Evolutionary conservation across 495 filamentous ascomycete genomes (phyloP), one percentile per base, ranked within the genome.

Genomic region (Diplogelasinospora grovesii): DNA sequence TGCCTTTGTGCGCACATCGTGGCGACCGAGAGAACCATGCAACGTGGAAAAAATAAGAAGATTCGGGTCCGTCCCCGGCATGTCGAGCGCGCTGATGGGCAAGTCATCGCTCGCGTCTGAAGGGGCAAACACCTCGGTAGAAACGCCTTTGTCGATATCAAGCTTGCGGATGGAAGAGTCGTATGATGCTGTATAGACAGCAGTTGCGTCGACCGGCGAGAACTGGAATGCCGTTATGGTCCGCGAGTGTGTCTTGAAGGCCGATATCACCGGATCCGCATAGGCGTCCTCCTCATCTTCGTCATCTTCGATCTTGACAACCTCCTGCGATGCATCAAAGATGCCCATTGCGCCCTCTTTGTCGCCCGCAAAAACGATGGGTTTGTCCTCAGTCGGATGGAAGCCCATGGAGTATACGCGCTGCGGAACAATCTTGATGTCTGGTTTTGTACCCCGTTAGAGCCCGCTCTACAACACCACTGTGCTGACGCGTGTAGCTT

Each of bases 261-360:
- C 85, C 0, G 84, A 84, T 24, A 97, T 84, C 23, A 79, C 73
- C 2, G 90, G 88, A 21, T 88, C 79, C 10, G 54, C 27, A 14
- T 46, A 30, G 0, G 41, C 43, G 5, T 71, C 68, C 5, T 82
- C 77, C 14, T 80, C 78, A 23, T 74, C 75, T 22, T 75, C 74
- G 32, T 82, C 78, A 45, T 74, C 69, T 30, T 64, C 62, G 19
- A 64, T 43, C 18, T 68, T 52, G 21, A 74, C 64, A 2, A 65
- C 67, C 16, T 77, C 74, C 48, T 94, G 87, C 0, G 88, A 92
- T 1, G 80, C 87, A 53, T 97, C 89, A 34, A 95, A 85, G n/a
- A 98, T 75, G 5, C 93, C 93, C 22, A 98, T 72, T 39, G 89
- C 87, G 16, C 92, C 92, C 58, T 93, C 75, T 59, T 98, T 97